Evolutionary conservation across 441 rosid species (phyloP), one percentile per base, ranked within the genome.

Genomic region (Breynia disticha): DNA sequence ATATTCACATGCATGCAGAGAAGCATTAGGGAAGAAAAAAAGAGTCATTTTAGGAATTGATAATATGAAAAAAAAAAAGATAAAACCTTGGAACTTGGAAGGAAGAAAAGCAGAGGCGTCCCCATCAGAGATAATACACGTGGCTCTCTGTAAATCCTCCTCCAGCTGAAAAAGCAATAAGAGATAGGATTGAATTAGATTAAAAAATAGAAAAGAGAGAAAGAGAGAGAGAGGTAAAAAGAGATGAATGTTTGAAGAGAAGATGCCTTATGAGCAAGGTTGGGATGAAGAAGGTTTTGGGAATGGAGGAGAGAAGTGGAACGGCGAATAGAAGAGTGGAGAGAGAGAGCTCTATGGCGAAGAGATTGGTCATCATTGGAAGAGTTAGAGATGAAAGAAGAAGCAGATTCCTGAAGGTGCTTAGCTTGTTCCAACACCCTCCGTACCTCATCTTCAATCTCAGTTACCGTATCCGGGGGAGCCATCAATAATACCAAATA

Each of bases 51-150:
- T 13, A 41, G 44, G 10, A 41, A 41, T 7, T 32, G 2, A 22
- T 13, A 24, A 15, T 6, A 24, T 22, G 19, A n/a, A 32, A 13
- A 50, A 19, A 55, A 58, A 35, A 21, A 15, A n/a, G 17, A 55
- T 11, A 22, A 42, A 2, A 88, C 98, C 98, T 67, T 91, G 82
- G 53, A 87, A 54, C 58, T 76, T 82, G 59, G 62, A 48, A 11
- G 98, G 94, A 50, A 91, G 87, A 67, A 93, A 88, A 62, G 82
- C 66, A 43, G 95, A 76, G 32, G 90, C 83, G 43, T 93, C 97
- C 21, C 97, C 98, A 67, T 93, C 95, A 20, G 65, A 68, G 54
- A 88, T 45, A 43, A 83, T 66, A 61, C 88, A 73, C 66, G 67
- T 76, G 20, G 97, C 95, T 56, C 75, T 74, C 60, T 79, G 91